Evolutionary conservation across 495 filamentous ascomycete genomes (phyloP).

Genomic region (Hypoxylon rickii): DNA sequence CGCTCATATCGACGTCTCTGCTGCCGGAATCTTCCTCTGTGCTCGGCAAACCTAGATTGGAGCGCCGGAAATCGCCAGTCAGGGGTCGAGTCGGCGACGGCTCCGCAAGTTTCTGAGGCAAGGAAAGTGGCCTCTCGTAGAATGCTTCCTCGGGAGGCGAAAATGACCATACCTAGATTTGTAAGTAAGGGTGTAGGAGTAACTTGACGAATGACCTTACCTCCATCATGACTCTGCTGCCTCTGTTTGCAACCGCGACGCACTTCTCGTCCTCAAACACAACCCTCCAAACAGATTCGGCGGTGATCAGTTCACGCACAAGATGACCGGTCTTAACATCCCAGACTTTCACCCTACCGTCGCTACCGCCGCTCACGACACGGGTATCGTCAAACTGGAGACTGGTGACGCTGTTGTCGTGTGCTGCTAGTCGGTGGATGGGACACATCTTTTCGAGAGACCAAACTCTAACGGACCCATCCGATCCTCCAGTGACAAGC

Average conservation of each 20-base stretch:
- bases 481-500: slow-evolving; percentile 92
- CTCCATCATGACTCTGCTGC: slow-evolving; percentile 92
- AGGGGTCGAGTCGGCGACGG: slow-evolving; percentile 45
- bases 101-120: slow-evolving; percentile 44
- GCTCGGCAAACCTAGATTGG: slow-evolving; percentile 16
- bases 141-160: slow-evolving; percentile 78
- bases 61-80: slow-evolving; percentile 43
- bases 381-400: slow-evolving; percentile 94
- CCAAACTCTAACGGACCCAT: slow-evolving; percentile 96
- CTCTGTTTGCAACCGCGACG: slow-evolving; percentile 88
- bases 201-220: slow-evolving; percentile 53
- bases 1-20: slow-evolving; percentile 52
- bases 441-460: slow-evolving; percentile 84
- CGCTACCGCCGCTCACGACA: slow-evolving; percentile 92
- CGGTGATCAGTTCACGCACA: slow-evolving; percentile 86
- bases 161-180: slow-evolving; percentile 81
- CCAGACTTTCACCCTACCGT: slow-evolving; percentile 97
- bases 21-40: slow-evolving; percentile 32
- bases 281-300: slow-evolving; percentile 95
- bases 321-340: slow-evolving; percentile 86
- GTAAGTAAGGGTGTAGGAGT: slow-evolving; percentile 6
- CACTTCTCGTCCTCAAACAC: slow-evolving; percentile 98
- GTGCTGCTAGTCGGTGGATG: slow-evolving; percentile 93
- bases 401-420: slow-evolving; percentile 97
- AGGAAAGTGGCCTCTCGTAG: slow-evolving; percentile 46